Conservation (phyloP, 805 yeast species). For the Wickerhamiella bombiphila region DNA sequence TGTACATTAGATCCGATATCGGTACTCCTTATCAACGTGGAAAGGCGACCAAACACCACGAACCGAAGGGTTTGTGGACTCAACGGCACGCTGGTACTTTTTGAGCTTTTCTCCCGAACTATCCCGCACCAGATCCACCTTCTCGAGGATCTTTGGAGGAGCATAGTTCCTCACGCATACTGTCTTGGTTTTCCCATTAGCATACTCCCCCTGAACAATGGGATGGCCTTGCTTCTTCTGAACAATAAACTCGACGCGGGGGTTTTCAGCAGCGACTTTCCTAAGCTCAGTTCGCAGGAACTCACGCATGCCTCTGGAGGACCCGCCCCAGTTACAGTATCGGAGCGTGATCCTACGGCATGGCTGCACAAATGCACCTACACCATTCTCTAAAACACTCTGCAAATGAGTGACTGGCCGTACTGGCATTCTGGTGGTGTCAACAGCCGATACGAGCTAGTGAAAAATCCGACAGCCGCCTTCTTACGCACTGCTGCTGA, state of each 20-base stretch:
- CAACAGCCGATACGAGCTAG: too few species aligned
- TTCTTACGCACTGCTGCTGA: too few species aligned
- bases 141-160: conserved; percentile 44
- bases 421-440: too few species aligned
- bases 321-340: conserved; percentile 93
- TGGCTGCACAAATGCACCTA: conserved; percentile 26
- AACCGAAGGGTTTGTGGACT: conserved; percentile 64
- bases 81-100: conserved; percentile 63
- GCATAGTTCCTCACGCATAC: conserved; percentile 68
- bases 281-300: conserved; percentile 41
- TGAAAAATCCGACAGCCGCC: too few species aligned
- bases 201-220: conserved; percentile 44
- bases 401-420: conserved; percentile 12
- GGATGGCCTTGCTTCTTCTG: conserved; percentile 74
- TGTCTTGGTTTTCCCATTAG: conserved; percentile 33
- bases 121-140: conserved; percentile 48
- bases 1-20: conserved; percentile 30
- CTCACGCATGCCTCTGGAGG: conserved; percentile 67
- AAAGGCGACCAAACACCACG: conserved; percentile 98
- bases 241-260: conserved; percentile 59
- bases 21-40: conserved; percentile 45
- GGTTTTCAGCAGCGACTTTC: conserved; percentile 42
- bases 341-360: conserved; percentile 64
- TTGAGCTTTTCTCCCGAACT: conserved; percentile 49
- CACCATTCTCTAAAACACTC: conserved; percentile 21